Evolutionary conservation across 768 basidiomycete species (phyloP).

Genomic region (Collybia nuda): DNA sequence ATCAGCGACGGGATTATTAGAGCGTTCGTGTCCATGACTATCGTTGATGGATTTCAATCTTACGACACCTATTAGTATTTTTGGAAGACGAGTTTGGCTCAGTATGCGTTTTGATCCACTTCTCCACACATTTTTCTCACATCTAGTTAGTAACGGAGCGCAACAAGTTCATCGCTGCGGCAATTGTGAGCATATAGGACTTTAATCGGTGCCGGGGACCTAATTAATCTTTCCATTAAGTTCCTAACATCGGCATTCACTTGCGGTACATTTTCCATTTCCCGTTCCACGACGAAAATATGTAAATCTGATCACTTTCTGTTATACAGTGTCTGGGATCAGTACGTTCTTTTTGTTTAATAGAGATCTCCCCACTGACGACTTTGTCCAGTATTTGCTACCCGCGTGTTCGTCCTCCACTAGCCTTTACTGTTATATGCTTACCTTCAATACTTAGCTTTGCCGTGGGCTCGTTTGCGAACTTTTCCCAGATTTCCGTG

Average conservation of each 20-base stretch:
- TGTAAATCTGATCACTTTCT: neutral
- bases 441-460: slow-evolving; percentile 15
- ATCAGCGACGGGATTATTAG: slow-evolving; percentile 29
- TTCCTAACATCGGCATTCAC: slow-evolving; percentile 10
- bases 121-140: neutral
- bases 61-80: slow-evolving; percentile 15
- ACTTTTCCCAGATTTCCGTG: slow-evolving; percentile 27
- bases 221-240: too few species aligned
- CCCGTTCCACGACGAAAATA: neutral
- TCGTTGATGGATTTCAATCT: neutral
- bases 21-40: slow-evolving; percentile 18
- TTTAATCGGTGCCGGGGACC: too few species aligned
- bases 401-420: slow-evolving; percentile 22
- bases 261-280: slow-evolving; percentile 11
- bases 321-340: slow-evolving; percentile 16
- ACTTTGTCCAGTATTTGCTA: slow-evolving; percentile 21
- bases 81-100: slow-evolving; percentile 25
- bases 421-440: too few species aligned
- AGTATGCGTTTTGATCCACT: slow-evolving; percentile 10
- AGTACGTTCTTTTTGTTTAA: slow-evolving; percentile 6
- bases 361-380: neutral
- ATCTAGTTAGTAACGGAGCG: slow-evolving; percentile 14
- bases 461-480: slow-evolving; percentile 19
- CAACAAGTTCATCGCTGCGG: slow-evolving; percentile 12
- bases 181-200: slow-evolving; percentile 15